phyloP scores from a whole-genome alignment of 129 eudicot genomes.

The Lonicera japonica region DNA sequence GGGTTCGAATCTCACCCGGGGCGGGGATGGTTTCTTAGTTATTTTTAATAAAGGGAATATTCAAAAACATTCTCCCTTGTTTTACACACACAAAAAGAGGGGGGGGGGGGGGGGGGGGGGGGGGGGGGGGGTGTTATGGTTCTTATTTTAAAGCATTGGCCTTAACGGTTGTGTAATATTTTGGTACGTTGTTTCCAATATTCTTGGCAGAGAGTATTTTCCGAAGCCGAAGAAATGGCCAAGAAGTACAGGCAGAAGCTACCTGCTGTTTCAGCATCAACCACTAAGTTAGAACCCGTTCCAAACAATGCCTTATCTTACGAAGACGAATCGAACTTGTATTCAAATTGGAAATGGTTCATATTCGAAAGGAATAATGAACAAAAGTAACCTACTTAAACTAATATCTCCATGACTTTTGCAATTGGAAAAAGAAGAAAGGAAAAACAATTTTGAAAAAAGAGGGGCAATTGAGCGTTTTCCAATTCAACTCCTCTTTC shows the following conservation, averaged over 20 bases:
- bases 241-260: slow-evolving; percentile 65
- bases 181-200: not conserved
- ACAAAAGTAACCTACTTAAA: slow-evolving; percentile 16
- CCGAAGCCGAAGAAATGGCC: slow-evolving; percentile 86
- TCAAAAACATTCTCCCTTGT: too few species aligned
- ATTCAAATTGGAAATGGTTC: slow-evolving; percentile 93
- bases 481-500: not conserved
- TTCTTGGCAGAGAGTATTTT: slow-evolving; percentile 60
- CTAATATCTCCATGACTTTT: not conserved
- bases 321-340: slow-evolving; percentile 55
- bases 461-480: not conserved
- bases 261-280: slow-evolving; percentile 31
- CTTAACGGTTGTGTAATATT: not conserved
- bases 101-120: too few species aligned
- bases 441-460: not conserved
- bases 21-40: too few species aligned
- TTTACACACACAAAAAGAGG: too few species aligned
- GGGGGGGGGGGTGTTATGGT: too few species aligned
- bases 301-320: slow-evolving; percentile 38
- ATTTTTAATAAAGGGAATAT: too few species aligned
- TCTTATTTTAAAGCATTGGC: not conserved
- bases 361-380: slow-evolving; percentile 40
- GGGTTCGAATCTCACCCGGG: too few species aligned
- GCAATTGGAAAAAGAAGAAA: not conserved
- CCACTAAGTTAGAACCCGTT: slow-evolving; percentile 38